Conservation (phyloP, 1,139 yeast species). For the Blastobotrys serpentis region DNA sequence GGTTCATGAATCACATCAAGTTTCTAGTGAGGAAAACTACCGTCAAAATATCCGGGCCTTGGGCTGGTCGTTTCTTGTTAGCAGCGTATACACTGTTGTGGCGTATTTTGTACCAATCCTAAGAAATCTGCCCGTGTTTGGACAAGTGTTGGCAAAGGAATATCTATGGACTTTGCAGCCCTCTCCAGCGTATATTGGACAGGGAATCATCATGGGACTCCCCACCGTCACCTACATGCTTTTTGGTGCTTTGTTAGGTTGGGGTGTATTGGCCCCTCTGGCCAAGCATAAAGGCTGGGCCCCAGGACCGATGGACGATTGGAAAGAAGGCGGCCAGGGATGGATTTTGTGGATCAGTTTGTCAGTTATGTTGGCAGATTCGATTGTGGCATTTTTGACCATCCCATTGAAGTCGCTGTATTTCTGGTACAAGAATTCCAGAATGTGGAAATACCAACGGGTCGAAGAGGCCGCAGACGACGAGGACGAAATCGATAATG, state of each 20-base stretch:
- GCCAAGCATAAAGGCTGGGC: constrained; percentile 78
- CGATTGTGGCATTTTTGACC: constrained; percentile 74
- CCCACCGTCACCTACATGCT: constrained; percentile 91
- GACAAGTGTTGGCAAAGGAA: constrained; percentile 55
- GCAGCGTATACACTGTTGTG: constrained; percentile 68
- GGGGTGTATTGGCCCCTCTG: constrained; percentile 86
- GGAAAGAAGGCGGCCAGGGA: constrained; percentile 94
- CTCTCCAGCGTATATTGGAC: constrained; percentile 96
- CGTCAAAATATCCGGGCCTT: constrained; percentile 58
- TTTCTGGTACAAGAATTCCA: constrained; percentile 14
- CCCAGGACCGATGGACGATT: constrained; percentile 83
- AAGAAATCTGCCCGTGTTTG: constrained; percentile 73
- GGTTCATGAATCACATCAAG: constrained; percentile 6
- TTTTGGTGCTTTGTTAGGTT: constrained; percentile 83
- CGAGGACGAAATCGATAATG: constrained; percentile 22
- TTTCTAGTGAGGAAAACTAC: constrained; percentile 36
- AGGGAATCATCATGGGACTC: constrained; percentile 95
- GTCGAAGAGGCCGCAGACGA: constrained; percentile 11
- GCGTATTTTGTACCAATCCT: constrained; percentile 74
- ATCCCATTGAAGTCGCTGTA: constrained; percentile 44
- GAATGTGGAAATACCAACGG: constrained; percentile 3
- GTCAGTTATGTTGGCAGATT: constrained; percentile 91
- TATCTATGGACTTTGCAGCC: constrained; percentile 91
- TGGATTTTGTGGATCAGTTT: constrained; percentile 96
- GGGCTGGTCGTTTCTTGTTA: constrained; percentile 57